Base-by-base conservation (phyloP, 352 stramenopile genomes). In the Globisporangium okanoganense region DNA sequence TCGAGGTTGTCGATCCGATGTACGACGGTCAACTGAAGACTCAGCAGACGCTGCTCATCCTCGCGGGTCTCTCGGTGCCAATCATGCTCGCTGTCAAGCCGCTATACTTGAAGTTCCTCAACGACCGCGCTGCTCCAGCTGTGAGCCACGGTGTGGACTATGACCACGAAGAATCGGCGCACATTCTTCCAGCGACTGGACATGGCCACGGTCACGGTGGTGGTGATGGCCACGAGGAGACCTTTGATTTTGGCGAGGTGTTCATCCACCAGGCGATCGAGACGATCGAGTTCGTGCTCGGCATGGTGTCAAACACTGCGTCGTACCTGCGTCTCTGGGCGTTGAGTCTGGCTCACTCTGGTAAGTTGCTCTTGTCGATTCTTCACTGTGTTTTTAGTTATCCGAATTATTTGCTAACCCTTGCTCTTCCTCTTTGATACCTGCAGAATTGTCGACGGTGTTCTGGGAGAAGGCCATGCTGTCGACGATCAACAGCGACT, bases 381-480 rank as follows among this genome's bases (percentile, higher is more conserved):
- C 33, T 40, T 49, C 27, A n/a, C n/a, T n/a, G n/a, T 49, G 20
- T 35, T 33, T 4, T 33, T 6, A 16, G 3, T 12, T 25, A 16
- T 35, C 9, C 58, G 22, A 13, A 10, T 35, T 57, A 36, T 27
- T 36, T 51, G n/a, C 36, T 45, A 40, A 41, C 12, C 33, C n/a
- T 22, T 29, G n/a, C 29, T 12, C 3, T 33, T 9, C 96, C 64
- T 76, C 97, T 59, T 50, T 52, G 9, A 50, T 16, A 49, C 5
- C 25, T 51, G 22, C 43, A 82, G 97, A 94, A 61, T 60, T 94
- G 51, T 73, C 85, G 48, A 92, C 83, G 1, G 85, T 99, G 38
- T 99, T 99, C 75, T 99, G 97, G 94, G 96, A 99, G 69, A 99
- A 99, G 78, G 95, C 95, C n/a, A 98, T 99, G 92, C 82, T 99